A percentile compares a stretch with the other conserved stretches of the same genome.
Conservation (phyloP, 495 filamentous ascomycete genomes). For the Penicillium lividum region DNA sequence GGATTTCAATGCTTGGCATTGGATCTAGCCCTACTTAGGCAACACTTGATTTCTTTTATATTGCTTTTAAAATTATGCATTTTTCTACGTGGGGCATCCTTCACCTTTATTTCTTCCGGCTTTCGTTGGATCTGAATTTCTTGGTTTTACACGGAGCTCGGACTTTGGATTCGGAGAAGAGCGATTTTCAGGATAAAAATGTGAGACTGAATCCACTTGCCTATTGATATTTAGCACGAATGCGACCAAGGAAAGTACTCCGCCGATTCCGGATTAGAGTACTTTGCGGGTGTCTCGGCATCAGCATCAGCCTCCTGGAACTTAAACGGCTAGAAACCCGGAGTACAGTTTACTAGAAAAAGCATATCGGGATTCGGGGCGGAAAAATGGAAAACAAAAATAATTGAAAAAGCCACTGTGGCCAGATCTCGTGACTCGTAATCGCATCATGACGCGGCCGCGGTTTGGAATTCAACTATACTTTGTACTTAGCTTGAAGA, state of each 20-base stretch:
- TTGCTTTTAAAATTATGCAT: slow-evolving; percentile 10
- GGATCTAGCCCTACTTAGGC: slow-evolving; percentile 14
- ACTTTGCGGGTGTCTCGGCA: slow-evolving; percentile 6
- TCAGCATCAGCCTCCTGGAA: slow-evolving; percentile 23
- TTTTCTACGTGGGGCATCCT: slow-evolving; percentile 6
- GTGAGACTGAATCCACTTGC: slow-evolving; percentile 9
- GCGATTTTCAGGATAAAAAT: slow-evolving; percentile 3
- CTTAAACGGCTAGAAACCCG: not conserved
- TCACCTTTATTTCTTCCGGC: not conserved
- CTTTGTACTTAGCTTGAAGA: no score
- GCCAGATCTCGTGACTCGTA: slow-evolving; percentile 29
- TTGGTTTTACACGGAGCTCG: slow-evolving; percentile 9
- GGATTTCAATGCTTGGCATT: slow-evolving; percentile 18
- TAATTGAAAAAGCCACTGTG: slow-evolving; percentile 24
- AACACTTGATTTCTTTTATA: slow-evolving; percentile 16
- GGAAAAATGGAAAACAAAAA: not conserved
- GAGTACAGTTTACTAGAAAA: not conserved
- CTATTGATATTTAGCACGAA: slow-evolving; percentile 20
- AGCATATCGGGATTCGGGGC: slow-evolving; percentile 10
- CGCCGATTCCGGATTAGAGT: slow-evolving; percentile 1
- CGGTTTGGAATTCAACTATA: slow-evolving; percentile 22
- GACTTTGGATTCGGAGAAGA: slow-evolving; percentile 11
- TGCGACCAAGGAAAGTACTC: slow-evolving; percentile 18
- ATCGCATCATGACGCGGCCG: slow-evolving; percentile 29
- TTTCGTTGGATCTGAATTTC: not conserved